phyloP scores from a whole-genome alignment of 805 yeast species.

The Barnettozyma vustinii region DNA sequence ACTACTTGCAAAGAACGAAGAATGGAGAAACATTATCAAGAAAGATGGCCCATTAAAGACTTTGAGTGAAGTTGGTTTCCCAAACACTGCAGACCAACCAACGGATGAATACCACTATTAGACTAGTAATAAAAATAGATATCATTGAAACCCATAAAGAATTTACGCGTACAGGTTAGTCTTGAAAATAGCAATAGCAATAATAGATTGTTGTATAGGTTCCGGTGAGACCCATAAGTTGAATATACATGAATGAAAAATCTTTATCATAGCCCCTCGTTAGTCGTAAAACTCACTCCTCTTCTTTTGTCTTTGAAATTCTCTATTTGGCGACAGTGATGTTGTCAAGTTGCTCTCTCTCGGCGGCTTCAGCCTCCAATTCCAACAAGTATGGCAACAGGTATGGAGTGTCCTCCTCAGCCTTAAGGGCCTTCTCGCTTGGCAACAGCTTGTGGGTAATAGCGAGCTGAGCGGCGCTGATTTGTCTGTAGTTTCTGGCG shows the following conservation, averaged over 20 bases:
- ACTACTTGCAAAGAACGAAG: slow-evolving; percentile 65
- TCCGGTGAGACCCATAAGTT: not conserved
- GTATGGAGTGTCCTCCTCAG: slow-evolving; percentile 79
- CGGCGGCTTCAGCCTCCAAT: slow-evolving; percentile 88
- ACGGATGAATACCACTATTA: slow-evolving; percentile 63
- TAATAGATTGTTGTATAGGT: not conserved
- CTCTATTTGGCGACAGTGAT: slow-evolving; percentile 30
- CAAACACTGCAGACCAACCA: slow-evolving; percentile 49
- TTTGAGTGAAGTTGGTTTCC: slow-evolving; percentile 63
- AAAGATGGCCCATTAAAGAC: slow-evolving; percentile 43
- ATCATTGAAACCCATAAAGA: not conserved
- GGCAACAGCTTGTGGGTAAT: slow-evolving; percentile 84
- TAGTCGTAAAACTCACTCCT: not conserved
- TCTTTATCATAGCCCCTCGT: not conserved
- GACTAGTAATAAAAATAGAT: not conserved
- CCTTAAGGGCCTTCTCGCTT: slow-evolving; percentile 65
- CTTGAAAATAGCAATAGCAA: not conserved
- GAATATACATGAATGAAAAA: slow-evolving; percentile 11
- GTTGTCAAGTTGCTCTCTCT: slow-evolving; percentile 86
- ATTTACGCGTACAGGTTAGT: not conserved
- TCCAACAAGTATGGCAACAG: slow-evolving; percentile 86
- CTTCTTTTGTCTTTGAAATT: not conserved
- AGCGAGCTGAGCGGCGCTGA: slow-evolving; percentile 87
- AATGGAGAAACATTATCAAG: slow-evolving; percentile 42
- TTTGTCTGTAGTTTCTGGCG: slow-evolving; percentile 87